Conservation (phyloP, 108 stramenopile species). For the Stephanodiscus triporus region DNA sequence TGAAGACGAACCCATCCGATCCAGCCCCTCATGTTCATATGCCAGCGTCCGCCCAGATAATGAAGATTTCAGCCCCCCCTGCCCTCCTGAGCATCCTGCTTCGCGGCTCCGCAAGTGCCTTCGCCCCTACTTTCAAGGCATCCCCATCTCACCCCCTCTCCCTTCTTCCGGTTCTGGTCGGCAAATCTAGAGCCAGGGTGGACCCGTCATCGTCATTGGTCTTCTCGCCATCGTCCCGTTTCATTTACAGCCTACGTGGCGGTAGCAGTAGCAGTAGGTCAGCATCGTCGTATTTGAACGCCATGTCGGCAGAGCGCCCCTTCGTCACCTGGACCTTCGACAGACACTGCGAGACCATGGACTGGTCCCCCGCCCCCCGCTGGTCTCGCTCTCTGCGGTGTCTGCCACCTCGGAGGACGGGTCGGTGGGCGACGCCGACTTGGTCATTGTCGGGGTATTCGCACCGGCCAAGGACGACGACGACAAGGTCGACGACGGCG, state of each 20-base stretch:
- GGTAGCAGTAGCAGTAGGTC: slow-evolving; percentile 3
- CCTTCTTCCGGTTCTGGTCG: neutral
- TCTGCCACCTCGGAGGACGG: slow-evolving; percentile 15
- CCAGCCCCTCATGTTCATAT: neutral
- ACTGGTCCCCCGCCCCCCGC: slow-evolving; percentile 58
- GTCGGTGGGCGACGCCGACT: slow-evolving; percentile 62
- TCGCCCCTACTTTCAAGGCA: neutral
- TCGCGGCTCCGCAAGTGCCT: slow-evolving; percentile 12
- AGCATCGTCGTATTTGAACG: too few species aligned
- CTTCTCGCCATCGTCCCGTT: neutral
- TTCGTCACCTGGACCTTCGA: slow-evolving; percentile 88
- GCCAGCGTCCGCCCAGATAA: neutral
- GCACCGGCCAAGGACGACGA: slow-evolving; percentile 51
- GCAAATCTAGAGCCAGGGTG: neutral
- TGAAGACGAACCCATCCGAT: too few species aligned
- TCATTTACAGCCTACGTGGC: neutral
- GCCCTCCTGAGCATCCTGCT: slow-evolving; percentile 14
- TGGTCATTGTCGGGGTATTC: slow-evolving; percentile 72
- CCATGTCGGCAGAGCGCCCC: slow-evolving; percentile 43
- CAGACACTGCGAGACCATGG: slow-evolving; percentile 74
- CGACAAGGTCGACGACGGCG: slow-evolving; percentile 49
- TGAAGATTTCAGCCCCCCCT: slow-evolving; percentile 5
- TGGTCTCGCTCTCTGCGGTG: slow-evolving; percentile 35
- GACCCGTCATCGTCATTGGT: neutral
- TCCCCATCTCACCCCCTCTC: neutral